Evolutionary conservation across 1,284 basidiomycete species (phyloP), one percentile per base, ranked within the genome.

Genomic region (Leccinum griseonigrum): DNA sequence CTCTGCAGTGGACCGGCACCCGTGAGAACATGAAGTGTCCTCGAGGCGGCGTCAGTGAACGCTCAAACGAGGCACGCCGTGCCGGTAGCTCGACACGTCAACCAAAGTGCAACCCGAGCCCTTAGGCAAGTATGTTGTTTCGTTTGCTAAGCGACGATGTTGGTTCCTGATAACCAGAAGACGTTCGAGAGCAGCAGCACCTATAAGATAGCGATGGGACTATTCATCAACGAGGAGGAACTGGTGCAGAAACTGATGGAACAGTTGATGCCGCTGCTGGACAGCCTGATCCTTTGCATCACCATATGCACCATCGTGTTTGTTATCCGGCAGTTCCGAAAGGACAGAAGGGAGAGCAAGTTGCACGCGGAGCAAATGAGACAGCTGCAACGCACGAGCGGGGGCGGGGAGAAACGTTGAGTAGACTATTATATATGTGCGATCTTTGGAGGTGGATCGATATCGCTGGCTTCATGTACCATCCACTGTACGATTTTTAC

Each of bases 331-430:
- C 57, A 59, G 56, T 63, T 13, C 31, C 50, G 55, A 13, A 70
- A 65, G 58, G 63, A 74, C n/a, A 60, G 7, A 28, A 71, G 71
- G 43, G 69, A 73, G 57, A 48, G 62, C 43, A 58, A 11, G 55
- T 28, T 73, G 28, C 52, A 73, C 22, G 38, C 13, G 22, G 70
- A 67, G 31, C 62, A 72, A 36, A 18, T 69, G 46, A 70, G 26
- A 54, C 67, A 62, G 26, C 28, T 72, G 8, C 57, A 63, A n/a
- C 51, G 38, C n/a, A 48, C 34, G 1, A 48, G 28, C 6, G 34
- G 38, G n/a, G 48, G 22, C 22, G 22, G 22, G 56, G 52, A 57
- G 3, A 13, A 31, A 28, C n/a, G 34, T 9, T 29, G 32, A 53
- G 13, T 70, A 22, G 59, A 68, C 14, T 48, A n/a, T 32, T 22